Base-by-base conservation (phyloP, 495 filamentous ascomycete genomes). In the Penicillium flavigenum region DNA sequence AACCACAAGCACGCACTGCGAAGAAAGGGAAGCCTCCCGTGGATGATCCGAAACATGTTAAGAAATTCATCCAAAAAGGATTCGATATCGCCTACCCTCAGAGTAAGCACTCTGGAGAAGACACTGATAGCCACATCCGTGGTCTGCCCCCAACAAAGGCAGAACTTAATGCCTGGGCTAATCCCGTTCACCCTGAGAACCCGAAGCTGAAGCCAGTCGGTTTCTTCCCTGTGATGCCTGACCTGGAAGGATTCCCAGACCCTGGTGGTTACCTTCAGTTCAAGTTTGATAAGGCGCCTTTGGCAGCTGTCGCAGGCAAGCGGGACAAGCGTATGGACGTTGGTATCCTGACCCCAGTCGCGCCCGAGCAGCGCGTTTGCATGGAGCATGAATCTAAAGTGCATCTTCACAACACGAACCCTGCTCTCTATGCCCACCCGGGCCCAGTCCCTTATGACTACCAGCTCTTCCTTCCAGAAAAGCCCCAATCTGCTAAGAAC, bases 181-280 rank as follows among this genome's bases (percentile, higher is more conserved):
- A 82, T 38, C 86, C 95, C 8, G 83, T 84, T 56, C 92, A 98
- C 64, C 95, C 94, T 0, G 83, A 84, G 20, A 93, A 93, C 65
- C 82, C 84, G n/a, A 83, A 86, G 61, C 65, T 95, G 46, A 86
- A 88, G 63, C 76, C 92, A 7, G 80, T 96, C 31, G 91, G 91
- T 46, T 84, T 84, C 57, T 92, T 85, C 64, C 89, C 94, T 2
- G 65, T 98, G 14, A 72, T 96, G 2, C 94, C 94, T 1, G 94
- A 98, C 62, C 81, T 92, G n/a, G 84, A 89, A 17, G 88, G 89
- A 9, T 86, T 92, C 66, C 88, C 92, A n/a, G 90, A 96, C 68
- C 86, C 85, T 26, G 90, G 90, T 53, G 86, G 86, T 16, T 97
- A 91, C 70, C 84, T 95, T 56, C 83, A 92, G 11, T 84, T 92